Base-by-base conservation (phyloP, 768 basidiomycete genomes). In the Lactarius tabidus region DNA sequence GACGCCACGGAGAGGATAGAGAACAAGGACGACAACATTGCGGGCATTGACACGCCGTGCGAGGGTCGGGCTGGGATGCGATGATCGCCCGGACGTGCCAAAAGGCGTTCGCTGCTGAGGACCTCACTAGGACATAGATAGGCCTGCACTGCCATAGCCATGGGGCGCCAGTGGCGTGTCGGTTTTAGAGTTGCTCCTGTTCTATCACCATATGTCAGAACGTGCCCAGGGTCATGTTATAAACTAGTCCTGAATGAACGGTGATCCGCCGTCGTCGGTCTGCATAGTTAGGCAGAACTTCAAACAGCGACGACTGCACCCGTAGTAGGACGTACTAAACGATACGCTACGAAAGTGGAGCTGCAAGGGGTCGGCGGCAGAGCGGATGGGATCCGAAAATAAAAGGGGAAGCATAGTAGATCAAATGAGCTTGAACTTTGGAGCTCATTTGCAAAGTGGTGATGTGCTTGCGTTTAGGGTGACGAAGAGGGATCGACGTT, bases 241-340 rank as follows among this genome's bases (percentile, higher is more conserved):
- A 51, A 51, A 51, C 48, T 26, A 51, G 48, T 26, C 48, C 48
- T 51, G 26, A 51, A 28, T 51, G 26, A 51, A 51, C 48, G 48
- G 58, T 59, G 58, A 59, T 59, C 58, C 58, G 58, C 14, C 58
- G 33, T 48, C 17, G 17, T 59, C 58, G 58, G 58, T 48, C 31
- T 48, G 43, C 18, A 45, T 33, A 28, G 29, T 15, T 8, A 33
- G 14, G 15, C 33, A 9, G 9, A 17, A 18, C 12, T 33, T 29
- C 23, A 41, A 57, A 39, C 23, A 57, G n/a, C 41, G 10, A 57
- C 26, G n/a, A 38, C 35, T 23, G 39, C 17, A 4, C n/a, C 18
- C 57, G n/a, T 26, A 48, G 43, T n/a, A 26, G 20, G 28, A n/a
- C n/a, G n/a, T n/a, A n/a, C n/a, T n/a, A n/a, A n/a, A n/a, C n/a